phyloP scores from a whole-genome alignment of 1,284 basidiomycete species.

The Ustilago shanxiensis region DNA sequence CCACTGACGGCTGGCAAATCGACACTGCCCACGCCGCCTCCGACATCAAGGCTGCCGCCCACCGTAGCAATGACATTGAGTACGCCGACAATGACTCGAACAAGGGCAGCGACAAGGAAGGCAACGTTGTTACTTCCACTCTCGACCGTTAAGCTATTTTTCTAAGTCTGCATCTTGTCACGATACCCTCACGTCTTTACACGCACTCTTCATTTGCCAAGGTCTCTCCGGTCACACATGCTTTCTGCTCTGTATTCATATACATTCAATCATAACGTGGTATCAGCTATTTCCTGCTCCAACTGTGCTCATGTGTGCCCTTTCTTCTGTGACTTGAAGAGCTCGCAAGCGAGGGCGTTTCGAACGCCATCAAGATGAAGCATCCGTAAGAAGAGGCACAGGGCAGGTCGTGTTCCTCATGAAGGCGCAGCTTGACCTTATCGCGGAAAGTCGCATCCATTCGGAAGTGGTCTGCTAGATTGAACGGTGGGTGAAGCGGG shows the following conservation, averaged over 20 bases:
- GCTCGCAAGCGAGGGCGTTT: too few species aligned
- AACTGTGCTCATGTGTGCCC: too few species aligned
- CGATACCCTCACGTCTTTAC: conserved; percentile 13
- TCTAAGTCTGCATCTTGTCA: neutral
- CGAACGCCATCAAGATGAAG: neutral
- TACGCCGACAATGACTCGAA: conserved; percentile 30
- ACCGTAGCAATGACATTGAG: conserved; percentile 31
- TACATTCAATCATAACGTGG: neutral
- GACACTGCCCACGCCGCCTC: conserved; percentile 31
- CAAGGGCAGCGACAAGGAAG: conserved; percentile 35
- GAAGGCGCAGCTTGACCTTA: neutral
- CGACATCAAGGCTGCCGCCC: conserved; percentile 38
- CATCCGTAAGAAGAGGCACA: conserved; percentile 6
- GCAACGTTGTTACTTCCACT: conserved; percentile 22
- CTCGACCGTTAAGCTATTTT: conserved; percentile 11
- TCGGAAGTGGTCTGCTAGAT: neutral
- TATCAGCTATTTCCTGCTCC: neutral
- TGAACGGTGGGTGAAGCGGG: neutral
- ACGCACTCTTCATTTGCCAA: conserved; percentile 1
- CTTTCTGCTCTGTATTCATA: conserved; percentile 7
- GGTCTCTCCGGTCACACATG: neutral
- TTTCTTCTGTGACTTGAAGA: neutral
- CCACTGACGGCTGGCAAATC: conserved; percentile 46
- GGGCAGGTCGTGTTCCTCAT: conserved; percentile 1
- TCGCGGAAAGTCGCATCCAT: neutral